Evolutionary conservation across 176 grass and related monocot species (phyloP), one percentile per base, ranked within the genome.

Genomic region (Chrysopogon serrulatus): DNA sequence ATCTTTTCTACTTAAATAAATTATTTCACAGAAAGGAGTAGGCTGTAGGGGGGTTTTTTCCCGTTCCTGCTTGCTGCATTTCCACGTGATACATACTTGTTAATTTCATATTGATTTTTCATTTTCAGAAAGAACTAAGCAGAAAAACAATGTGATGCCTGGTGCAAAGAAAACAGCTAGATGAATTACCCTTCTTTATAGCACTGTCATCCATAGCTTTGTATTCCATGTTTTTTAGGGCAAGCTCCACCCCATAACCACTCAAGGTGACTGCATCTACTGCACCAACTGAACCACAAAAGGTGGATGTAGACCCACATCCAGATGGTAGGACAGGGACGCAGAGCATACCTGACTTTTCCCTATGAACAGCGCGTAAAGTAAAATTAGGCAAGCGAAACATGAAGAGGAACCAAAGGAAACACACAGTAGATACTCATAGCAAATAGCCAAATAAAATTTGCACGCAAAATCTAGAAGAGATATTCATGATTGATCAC

Each of bases 221-320:
- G 93, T 98, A 98, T 57, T 98, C 96, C 96, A 98, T 98, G 85
- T 98, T 98, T 87, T 98, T 98, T 53, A 98, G 91, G 72, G 96
- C 96, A 87, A 98, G 96, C 82, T 98, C 96, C 23, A 98, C 93
- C 31, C 96, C 96, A 33, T 98, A 98, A 71, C 96, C 96, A 90
- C 91, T 94, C 77, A 98, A 90, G 83, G 93, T 93, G 72, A 98
- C 93, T 87, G 86, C 72, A 92, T 95, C 96, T 68, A 89, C 83
- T 77, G 93, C 80, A 87, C 96, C 96, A 90, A 94, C 71, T 68
- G 91, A 84, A 82, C 91, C 92, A 57, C 96, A 98, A 90, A 88
- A 92, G 89, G 91, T 92, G 54, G 86, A 91, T 45, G 78, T 86
- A 56, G 87, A 67, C 80, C 89, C 87, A 48, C 96, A 98, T 92